Base-by-base conservation (phyloP, 495 filamentous ascomycete genomes). In the Oleoguttula mirabilis region DNA sequence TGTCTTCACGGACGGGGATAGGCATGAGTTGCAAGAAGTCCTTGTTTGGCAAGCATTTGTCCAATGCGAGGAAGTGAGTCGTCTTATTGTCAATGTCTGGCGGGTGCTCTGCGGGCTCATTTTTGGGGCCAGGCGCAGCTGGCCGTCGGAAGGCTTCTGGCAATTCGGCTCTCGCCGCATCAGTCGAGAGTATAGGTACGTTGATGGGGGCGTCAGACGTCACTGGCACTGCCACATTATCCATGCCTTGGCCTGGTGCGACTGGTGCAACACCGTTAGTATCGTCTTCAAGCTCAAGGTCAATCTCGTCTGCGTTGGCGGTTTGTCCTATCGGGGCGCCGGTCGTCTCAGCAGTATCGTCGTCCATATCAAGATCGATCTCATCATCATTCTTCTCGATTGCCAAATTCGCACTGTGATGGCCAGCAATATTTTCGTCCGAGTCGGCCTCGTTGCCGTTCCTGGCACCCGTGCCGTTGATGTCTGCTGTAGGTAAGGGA, bases 1-100 rank as follows among this genome's bases (percentile, higher is more conserved):
- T 21, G 10, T 35, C 45, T 14, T 27, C 46, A 2, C 16, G 58
- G 17, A 68, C 38, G 3, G 79, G 66, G 21, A 92, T 63, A 12
- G 77, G 68, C 14, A 80, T 58, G 3, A 95, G 60, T 45, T 94
- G 82, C 30, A 96, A 69, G 56, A 87, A 96, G n/a, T 85, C 69
- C 14, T 77, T 73, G 6, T 73, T 65, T 0, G 80, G 78, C 24
- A 87, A 69, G 48, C 80, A 85, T 57, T 98, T 98, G 62, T 94
- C 86, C 6, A 98, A 64, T 1, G 90, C 83, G 4, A 98, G 71
- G 61, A 98, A 98, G 21, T 74, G 66, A 2, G 86, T 92, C n/a
- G 66, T 69, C 3, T 63, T 74, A 59, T 94, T 95, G 11, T 65
- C 71, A 37, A 88, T 84, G 1, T 61, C 66, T 1, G 61, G 51